phyloP scores from a whole-genome alignment of 2,329 filamentous ascomycete genomes.

The Annulohypoxylon truncatum region DNA sequence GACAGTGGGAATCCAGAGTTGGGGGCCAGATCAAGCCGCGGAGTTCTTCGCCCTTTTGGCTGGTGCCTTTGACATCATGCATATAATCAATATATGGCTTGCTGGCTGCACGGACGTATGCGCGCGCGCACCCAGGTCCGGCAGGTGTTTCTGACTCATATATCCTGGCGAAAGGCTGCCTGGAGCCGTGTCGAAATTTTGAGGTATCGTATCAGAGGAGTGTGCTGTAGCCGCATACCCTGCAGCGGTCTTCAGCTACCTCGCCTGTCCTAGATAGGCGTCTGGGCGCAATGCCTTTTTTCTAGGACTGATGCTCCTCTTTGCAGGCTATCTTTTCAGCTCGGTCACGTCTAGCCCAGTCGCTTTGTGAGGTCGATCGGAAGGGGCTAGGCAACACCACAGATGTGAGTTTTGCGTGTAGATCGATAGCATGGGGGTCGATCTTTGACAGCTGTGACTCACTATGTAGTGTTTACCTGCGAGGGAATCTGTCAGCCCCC shows the following conservation, averaged over 20 bases:
- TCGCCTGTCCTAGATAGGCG: not conserved
- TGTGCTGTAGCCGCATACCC: not conserved
- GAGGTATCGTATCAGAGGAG: not conserved
- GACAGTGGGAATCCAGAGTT: not conserved
- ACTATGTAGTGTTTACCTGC: not conserved
- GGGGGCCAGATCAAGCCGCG: constrained; percentile 8
- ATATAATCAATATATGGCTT: constrained; percentile 2
- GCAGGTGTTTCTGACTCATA: constrained; percentile 7
- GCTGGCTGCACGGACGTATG: no score
- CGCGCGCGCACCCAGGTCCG: not conserved
- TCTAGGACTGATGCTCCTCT: not conserved
- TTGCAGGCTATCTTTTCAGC: not conserved
- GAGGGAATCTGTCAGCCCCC: not conserved
- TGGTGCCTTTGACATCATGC: not conserved
- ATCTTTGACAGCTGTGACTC: not conserved
- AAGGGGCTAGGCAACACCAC: not conserved
- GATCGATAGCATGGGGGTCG: not conserved
- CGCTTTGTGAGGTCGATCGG: not conserved
- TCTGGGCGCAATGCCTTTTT: no score
- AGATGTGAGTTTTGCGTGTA: not conserved
- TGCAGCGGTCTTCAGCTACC: not conserved
- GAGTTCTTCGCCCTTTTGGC: not conserved
- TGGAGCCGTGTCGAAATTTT: not conserved
- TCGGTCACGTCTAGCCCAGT: not conserved
- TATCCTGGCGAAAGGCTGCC: constrained; percentile 1